Conservation (phyloP, 306 rosid species). For the Cicer judaicum region DNA sequence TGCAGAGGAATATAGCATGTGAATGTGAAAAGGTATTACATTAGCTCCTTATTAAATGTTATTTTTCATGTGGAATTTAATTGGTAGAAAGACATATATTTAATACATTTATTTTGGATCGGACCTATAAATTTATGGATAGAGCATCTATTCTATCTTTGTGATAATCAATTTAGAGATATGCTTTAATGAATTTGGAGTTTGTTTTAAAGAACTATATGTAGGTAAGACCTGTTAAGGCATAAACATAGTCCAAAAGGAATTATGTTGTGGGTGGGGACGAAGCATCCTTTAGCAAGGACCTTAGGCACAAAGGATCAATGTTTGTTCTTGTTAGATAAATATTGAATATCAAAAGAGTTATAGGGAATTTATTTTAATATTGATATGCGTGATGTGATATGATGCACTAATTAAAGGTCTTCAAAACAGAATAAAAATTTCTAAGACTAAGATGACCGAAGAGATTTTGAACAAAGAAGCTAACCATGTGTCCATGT, state of each 20-base stretch:
- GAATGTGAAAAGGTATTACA: too few relatives aligned
- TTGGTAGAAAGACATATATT: not conserved
- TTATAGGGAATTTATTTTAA: too few relatives aligned
- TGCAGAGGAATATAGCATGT: too few relatives aligned
- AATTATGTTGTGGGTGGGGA: conserved; percentile 10
- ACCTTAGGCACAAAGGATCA: not conserved
- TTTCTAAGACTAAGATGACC: too few relatives aligned
- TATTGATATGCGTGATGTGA: too few relatives aligned
- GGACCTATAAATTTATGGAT: not conserved
- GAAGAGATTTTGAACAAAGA: too few relatives aligned
- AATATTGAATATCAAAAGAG: too few relatives aligned
- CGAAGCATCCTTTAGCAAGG: conserved; percentile 34
- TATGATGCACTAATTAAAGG: too few relatives aligned
- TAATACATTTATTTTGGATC: not conserved
- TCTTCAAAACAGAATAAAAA: too few relatives aligned
- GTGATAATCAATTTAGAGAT: conserved; percentile 25
- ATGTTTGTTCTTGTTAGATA: conserved; percentile 15
- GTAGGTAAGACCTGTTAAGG: not conserved
- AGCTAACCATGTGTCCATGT: too few relatives aligned
- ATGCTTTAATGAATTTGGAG: not conserved
- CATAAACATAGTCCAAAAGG: not conserved
- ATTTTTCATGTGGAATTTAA: not conserved
- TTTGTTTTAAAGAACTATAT: conserved; percentile 12
- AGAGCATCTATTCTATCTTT: conserved; percentile 4
- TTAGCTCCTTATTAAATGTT: too few relatives aligned